These are phyloP conservation scores for Microdochium paspali DNA, from an alignment of 2,329 filamentous ascomycete species.

Conservation along the genomic window DNA sequence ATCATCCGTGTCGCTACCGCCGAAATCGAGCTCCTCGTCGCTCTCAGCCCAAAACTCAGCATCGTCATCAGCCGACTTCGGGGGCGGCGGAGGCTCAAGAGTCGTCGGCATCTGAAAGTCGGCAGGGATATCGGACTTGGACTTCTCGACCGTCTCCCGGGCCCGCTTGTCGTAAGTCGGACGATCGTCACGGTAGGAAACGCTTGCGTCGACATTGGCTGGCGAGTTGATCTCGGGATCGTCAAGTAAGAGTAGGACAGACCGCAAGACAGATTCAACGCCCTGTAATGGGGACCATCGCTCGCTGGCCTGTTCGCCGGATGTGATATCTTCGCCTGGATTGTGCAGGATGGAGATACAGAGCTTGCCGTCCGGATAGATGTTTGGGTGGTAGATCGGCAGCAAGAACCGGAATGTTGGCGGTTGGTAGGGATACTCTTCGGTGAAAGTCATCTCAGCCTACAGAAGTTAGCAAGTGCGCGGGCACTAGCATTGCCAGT, in stretches of 20 bases:
- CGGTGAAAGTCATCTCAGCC: constrained; percentile 78
- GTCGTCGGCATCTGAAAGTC: constrained; percentile 77
- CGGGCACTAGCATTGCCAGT: neutral
- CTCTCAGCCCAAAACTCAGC: constrained; percentile 76
- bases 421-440: constrained; percentile 82
- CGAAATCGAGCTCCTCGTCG: constrained; percentile 70
- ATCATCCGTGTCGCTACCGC: constrained; percentile 57
- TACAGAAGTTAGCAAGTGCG: constrained; percentile 17
- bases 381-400: constrained; percentile 84
- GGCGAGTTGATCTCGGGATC: constrained; percentile 90
- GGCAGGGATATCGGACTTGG: constrained; percentile 69
- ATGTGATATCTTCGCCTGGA: constrained; percentile 86
- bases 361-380: constrained; percentile 81
- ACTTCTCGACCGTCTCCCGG: constrained; percentile 58
- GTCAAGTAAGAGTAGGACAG: constrained; percentile 83
- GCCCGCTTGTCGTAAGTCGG: constrained; percentile 62
- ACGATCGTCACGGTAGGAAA: constrained; percentile 70
- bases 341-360: constrained; percentile 96
- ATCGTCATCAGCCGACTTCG: constrained; percentile 59
- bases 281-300: constrained; percentile 92
- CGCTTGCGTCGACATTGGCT: constrained; percentile 87
- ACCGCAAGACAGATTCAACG: constrained; percentile 89
- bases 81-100: constrained; percentile 48
- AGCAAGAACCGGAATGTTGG: constrained; percentile 78
- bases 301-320: constrained; percentile 81